These are phyloP conservation scores for Hypsizygus marmoreus DNA, from an alignment of 768 basidiomycete genomes.

Conservation along the genomic window DNA sequence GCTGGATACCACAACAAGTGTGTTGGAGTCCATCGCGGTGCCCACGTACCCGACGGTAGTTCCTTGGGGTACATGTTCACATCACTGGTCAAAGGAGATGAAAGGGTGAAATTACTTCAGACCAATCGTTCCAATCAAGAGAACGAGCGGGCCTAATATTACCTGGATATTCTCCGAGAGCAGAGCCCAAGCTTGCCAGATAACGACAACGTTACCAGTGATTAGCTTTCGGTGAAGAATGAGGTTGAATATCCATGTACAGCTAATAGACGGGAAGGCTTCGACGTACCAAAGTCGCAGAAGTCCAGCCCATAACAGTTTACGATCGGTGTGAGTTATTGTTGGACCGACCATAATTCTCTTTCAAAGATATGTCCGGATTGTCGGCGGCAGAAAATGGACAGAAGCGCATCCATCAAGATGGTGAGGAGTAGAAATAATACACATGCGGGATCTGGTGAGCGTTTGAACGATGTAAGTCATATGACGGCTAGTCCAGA, in stretches of 20 bases:
- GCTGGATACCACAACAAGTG: neutral
- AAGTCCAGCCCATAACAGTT: neutral
- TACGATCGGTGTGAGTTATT: neutral
- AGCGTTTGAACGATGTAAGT: no score
- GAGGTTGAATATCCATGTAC: no score
- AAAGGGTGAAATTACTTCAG: no score
- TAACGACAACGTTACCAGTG: constrained; percentile 8
- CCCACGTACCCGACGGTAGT: constrained; percentile 7
- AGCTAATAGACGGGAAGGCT: neutral
- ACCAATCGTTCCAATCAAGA: constrained; percentile 9
- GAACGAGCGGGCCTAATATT: constrained; percentile 4
- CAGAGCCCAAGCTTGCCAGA: constrained; percentile 13
- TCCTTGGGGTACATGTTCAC: neutral
- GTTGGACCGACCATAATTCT: neutral
- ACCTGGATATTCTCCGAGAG: constrained; percentile 6
- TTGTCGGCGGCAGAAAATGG: no score
- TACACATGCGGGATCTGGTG: neutral
- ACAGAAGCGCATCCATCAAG: neutral
- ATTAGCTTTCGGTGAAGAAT: constrained; percentile 7
- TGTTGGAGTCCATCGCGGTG: neutral
- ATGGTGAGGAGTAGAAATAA: neutral
- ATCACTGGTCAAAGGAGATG: neutral
- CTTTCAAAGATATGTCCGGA: neutral
- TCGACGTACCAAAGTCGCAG: neutral
- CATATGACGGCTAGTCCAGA: no score